Base-by-base conservation (phyloP, 345 rosid genomes). In the Rhodamnia rubescens region DNA sequence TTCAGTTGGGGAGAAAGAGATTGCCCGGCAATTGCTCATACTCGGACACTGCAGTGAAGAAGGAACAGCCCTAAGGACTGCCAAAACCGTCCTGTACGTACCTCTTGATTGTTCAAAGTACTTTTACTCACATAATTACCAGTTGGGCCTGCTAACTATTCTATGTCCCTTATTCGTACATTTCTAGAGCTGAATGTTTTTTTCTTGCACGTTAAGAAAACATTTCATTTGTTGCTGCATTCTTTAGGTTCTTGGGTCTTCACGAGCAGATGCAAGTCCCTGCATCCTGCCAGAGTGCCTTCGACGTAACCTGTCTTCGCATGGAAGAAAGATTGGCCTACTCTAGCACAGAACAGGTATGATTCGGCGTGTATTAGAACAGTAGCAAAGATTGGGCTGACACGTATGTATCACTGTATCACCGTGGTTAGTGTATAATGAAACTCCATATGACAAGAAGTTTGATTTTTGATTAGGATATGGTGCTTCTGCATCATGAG, bases 401-500 rank as follows among this genome's bases (percentile, higher is more conserved):
- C 40, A 55, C 3, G 24, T 40, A 29, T 83, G 42, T 49, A 15
- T 27, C 36, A 44, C 36, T 29, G 21, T 50, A 15, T 27, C 36
- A 44, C 36, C 21, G 7, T 47, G 42, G 81, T 27, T 20, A 36
- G 78, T 16, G 44, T 16, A 64, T 36, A 16, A 64, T 50, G 51
- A 52, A 36, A 53, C 29, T 36, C 53, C 78, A n/a, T 24, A 9
- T 47, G 52, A 50, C 32, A 29, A 59, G 32, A 69, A 82, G 20
- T 50, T 12, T 40, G 32, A 69, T 81, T 84, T 84, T 52, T 87
- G 74, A 64, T 82, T 91, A 96, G 99, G 99, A 97, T 88, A 95
- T 97, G 98, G 98, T 97, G 85, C 96, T 97, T 91, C 85, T 97
- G 89, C 97, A 95, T 90, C 98, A 95, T 84, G 93, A 97, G 89